A percentile compares a stretch with the other conserved stretches of the same genome.
These are phyloP conservation scores for Plasmodium sp. DNA, from an alignment of 169 alveolate genomes.

Conservation along the genomic window DNA sequence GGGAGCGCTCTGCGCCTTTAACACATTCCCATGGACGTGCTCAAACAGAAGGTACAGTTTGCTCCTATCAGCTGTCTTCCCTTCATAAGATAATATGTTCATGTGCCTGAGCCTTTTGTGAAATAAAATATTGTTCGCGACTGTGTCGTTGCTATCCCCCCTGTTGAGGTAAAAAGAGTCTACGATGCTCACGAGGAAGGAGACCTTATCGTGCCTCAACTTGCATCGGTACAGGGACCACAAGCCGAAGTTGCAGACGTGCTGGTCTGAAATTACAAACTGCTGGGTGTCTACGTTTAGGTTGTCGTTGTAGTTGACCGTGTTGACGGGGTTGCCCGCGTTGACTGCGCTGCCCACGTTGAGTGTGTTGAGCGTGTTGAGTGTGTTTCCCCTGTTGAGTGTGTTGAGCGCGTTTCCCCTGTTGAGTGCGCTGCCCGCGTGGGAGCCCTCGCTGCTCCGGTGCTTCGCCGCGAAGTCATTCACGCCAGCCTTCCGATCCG, in stretches of 20 bases:
- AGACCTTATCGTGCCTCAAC: conserved; percentile 31
- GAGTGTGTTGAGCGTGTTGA: too few species aligned
- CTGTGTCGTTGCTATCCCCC: conserved; percentile 50
- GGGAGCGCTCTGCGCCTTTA: conserved; percentile 42
- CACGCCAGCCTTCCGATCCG: conserved; percentile 21
- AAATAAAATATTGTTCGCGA: conserved; percentile 59
- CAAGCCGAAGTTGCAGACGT: conserved; percentile 41
- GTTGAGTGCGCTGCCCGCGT: background rate
- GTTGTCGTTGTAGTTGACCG: conserved; percentile 60
- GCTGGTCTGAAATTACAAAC: conserved; percentile 49
- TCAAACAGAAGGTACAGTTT: conserved; percentile 46
- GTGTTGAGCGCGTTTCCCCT: too few species aligned
- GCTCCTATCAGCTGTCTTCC: conserved; percentile 64
- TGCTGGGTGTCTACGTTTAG: conserved; percentile 31
- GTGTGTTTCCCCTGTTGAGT: too few species aligned
- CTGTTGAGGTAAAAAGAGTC: conserved; percentile 49
- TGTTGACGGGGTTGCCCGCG: conserved; percentile 9
- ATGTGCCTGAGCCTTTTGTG: conserved; percentile 66
- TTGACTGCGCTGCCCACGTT: background rate
- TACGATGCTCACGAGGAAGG: conserved; percentile 22
- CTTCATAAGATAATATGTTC: conserved; percentile 52
- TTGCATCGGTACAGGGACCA: conserved; percentile 31
- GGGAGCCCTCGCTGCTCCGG: background rate
- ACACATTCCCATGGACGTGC: conserved; percentile 42
- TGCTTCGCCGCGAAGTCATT: background rate